phyloP scores from a whole-genome alignment of 306 rosid genomes.

The Pachyrhizus erosus region DNA sequence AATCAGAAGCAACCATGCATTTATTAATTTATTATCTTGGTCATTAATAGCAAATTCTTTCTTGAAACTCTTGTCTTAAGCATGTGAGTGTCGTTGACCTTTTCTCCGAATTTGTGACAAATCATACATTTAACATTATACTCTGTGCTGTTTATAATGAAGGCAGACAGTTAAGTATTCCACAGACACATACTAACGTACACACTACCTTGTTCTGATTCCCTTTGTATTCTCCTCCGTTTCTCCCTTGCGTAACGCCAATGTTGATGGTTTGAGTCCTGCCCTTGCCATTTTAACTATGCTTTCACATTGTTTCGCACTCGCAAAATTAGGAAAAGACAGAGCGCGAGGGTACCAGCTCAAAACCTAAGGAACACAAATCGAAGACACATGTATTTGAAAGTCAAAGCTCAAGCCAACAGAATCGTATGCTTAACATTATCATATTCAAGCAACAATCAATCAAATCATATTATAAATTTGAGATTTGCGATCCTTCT shows the following conservation, averaged over 20 bases:
- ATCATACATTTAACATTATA: background rate
- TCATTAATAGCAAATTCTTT: no score
- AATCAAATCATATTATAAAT: constrained; percentile 22
- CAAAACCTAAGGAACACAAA: constrained; percentile 63
- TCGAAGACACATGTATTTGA: constrained; percentile 20
- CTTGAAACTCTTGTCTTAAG: background rate
- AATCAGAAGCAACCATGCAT: constrained; percentile 22
- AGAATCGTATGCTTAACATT: background rate
- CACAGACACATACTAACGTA: background rate
- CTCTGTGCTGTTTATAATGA: background rate
- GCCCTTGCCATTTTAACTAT: constrained; percentile 62
- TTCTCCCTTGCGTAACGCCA: constrained; percentile 79
- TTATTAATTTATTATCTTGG: constrained; percentile 15
- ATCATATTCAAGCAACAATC: constrained; percentile 9
- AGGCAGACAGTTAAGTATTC: constrained; percentile 23
- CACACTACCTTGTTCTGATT: constrained; percentile 80
- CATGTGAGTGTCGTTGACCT: constrained; percentile 1
- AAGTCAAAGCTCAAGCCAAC: constrained; percentile 18
- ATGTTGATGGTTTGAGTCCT: constrained; percentile 67
- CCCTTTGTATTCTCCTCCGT: constrained; percentile 65
- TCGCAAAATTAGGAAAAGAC: constrained; percentile 90
- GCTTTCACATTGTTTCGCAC: constrained; percentile 73
- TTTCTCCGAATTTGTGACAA: background rate
- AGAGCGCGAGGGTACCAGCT: constrained; percentile 89
- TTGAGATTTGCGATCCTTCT: constrained; percentile 6